A percentile compares a stretch with the other conserved stretches of the same genome.
Evolutionary conservation across 768 basidiomycete genomes (phyloP).

Genomic region (Leccinum obscurum): DNA sequence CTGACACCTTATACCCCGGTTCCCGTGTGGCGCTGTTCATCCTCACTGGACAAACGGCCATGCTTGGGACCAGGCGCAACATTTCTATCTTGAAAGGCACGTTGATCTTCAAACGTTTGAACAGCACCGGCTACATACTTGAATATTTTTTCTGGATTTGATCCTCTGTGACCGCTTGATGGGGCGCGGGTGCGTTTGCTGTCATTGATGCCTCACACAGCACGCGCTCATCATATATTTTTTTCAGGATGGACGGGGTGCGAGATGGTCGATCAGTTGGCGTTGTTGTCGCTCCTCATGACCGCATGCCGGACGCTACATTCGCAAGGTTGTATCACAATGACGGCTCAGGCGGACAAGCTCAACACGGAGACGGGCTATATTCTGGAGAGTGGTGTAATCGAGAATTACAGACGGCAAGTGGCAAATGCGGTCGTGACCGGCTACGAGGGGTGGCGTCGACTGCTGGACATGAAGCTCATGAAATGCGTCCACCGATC

Average conservation of each 20-base stretch:
- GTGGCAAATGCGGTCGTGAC: slow-evolving; percentile 67
- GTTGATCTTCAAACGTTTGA: too few species aligned
- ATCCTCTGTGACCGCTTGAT: too few species aligned
- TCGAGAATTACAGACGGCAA: slow-evolving; percentile 87
- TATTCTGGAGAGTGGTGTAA: slow-evolving; percentile 78
- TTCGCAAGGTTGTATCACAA: slow-evolving; percentile 64
- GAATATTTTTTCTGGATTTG: too few species aligned
- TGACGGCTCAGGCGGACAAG: slow-evolving; percentile 61
- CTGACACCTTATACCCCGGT: too few species aligned
- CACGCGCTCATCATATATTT: too few species aligned
- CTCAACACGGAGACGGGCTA: slow-evolving; percentile 70
- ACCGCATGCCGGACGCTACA: slow-evolving; percentile 61
- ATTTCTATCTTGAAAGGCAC: too few species aligned
- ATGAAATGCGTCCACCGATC: slow-evolving; percentile 78
- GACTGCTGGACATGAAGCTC: slow-evolving; percentile 80
- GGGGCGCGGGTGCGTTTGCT: too few species aligned
- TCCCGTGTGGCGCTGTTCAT: too few species aligned
- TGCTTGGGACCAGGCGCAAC: too few species aligned
- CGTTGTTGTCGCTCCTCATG: slow-evolving; percentile 69
- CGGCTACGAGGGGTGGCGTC: slow-evolving; percentile 83
- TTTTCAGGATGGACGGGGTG: slow-evolving; percentile 50
- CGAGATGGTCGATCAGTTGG: slow-evolving; percentile 76
- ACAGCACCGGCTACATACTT: too few species aligned
- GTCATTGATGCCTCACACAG: too few species aligned
- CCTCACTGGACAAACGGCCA: too few species aligned